Evolutionary conservation across 352 stramenopile genomes (phyloP), one percentile per base, ranked within the genome.

Genomic region (Pythium monospermum): DNA sequence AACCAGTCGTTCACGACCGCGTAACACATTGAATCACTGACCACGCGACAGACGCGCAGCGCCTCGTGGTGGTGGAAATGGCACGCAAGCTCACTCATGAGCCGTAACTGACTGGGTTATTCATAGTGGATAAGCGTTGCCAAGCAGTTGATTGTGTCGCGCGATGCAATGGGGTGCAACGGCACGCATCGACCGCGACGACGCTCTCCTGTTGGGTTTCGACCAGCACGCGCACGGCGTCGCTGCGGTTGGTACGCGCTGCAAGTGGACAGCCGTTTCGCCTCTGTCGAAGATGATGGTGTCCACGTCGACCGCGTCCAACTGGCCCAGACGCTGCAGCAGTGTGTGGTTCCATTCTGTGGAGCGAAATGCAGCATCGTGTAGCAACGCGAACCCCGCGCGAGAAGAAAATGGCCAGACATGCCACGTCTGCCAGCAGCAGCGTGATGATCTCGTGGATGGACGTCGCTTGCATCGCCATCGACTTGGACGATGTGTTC

Each of bases 1-100:
- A 79, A 81, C 76, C 73, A 85, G 56, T 89, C 78, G 57, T 90
- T 90, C 2, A 90, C 31, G 55, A 87, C 81, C 37, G 75, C 60
- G 40, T 75, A 83, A 23, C 64, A 81, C 15, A 40, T 69, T 10
- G 74, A 60, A 10, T 86, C 70, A 18, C 51, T 51, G 31, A 66
- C 64, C 26, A 86, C 53, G 3, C 43, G 36, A 4, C 61, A 64
- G 42, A 83, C 59, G 46, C 56, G 53, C 23, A 89, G 61, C 41
- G 79, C 50, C 6, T 68, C 78, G 49, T 63, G 60, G 13, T 73
- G 51, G 26, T 77, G 43, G 19, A 69, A 83, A 31, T 73, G 77
- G 15, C 42, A 27, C 15, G 70, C 40, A 67, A 83, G 81, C 18
- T 63, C 64, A 32, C 81, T 76, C 28, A 87, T 30, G 18, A 62